Percentiles rank a stretch among this genome's conserved stretches.
Conservation (phyloP, 305 asterid species). For the Fraxinus albicans region DNA sequence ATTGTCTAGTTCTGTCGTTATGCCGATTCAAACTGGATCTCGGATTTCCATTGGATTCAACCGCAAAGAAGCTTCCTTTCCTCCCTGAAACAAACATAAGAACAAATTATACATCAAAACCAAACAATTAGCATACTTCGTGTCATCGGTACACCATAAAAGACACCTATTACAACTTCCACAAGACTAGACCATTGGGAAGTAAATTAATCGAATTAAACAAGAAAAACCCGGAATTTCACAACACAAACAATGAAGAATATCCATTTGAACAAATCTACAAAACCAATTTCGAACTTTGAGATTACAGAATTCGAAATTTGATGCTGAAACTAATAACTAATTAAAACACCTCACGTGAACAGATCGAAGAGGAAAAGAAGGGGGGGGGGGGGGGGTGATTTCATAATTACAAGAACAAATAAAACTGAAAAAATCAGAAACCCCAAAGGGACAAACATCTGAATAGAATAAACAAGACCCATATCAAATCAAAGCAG, state of each 20-base stretch:
- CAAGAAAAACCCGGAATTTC: neutral
- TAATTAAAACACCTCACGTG: neutral
- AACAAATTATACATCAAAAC: conserved; percentile 3
- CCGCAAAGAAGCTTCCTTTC: conserved; percentile 28
- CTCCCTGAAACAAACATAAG: conserved; percentile 37
- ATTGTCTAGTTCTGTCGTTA: conserved; percentile 33
- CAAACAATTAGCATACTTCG: neutral
- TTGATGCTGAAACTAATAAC: neutral
- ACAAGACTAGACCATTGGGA: neutral
- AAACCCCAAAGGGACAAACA: neutral
- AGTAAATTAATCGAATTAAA: neutral
- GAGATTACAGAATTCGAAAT: neutral
- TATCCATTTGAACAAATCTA: neutral
- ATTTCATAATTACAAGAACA: neutral
- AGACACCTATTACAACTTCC: neutral
- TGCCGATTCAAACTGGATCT: conserved; percentile 31
- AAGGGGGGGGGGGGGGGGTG: too few species aligned
- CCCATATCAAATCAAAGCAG: conserved; percentile 18
- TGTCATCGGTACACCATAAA: neutral
- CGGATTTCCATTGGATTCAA: conserved; percentile 44
- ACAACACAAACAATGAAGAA: neutral
- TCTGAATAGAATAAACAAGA: neutral
- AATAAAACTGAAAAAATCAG: neutral
- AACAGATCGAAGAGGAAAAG: neutral
- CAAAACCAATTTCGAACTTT: neutral